Base-by-base conservation (phyloP, 2,329 filamentous ascomycete species). In the Penicillium sp. region DNA sequence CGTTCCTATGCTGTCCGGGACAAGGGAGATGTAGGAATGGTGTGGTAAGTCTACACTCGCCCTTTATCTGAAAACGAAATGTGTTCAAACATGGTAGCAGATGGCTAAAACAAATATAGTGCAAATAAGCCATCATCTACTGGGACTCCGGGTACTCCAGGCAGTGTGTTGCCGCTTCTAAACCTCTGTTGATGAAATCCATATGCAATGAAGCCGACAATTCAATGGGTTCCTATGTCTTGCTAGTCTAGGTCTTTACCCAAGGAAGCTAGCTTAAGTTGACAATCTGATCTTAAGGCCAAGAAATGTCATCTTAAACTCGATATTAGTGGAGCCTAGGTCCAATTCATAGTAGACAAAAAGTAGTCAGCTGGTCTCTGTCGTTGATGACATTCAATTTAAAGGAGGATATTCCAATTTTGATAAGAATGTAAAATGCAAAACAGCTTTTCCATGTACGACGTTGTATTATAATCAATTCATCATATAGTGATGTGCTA, bases 1-100 rank as follows among this genome's bases (percentile, higher is more conserved):
- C 55, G 16, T 57, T 57, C 44, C 45, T 43, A n/a, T 57, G 55
- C 52, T 57, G 55, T 12, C 26, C 9, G 1, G 37, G 37, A 28
- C 47, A 50, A 17, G 47, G 47, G 1, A 42, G 4, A 10, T 50
- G 47, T 2, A n/a, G 11, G n/a, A n/a, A n/a, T 9, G 47, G 47
- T 4, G 26, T 43, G 14, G 47, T 50, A 43, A 25, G 47, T 50
- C 2, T 10, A 12, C 4, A 17, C 2, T 7, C 6, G 11, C n/a
- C 31, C 7, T 46, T 35, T 11, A 25, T n/a, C 14, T 33, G 7
- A 14, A 12, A 35, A 35, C 10, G n/a, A 37, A 5, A 37, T 37
- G 10, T 37, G 10, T 7, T 4, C 11, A 17, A 48, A 28, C 6
- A 28, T 10, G 11, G 10, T 17, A 26, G 11, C 19, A 46, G 16